Evolutionary conservation across 2,329 filamentous ascomycete genomes (phyloP), one percentile per base, ranked within the genome.

Genomic region (Alternaria triticina): DNA sequence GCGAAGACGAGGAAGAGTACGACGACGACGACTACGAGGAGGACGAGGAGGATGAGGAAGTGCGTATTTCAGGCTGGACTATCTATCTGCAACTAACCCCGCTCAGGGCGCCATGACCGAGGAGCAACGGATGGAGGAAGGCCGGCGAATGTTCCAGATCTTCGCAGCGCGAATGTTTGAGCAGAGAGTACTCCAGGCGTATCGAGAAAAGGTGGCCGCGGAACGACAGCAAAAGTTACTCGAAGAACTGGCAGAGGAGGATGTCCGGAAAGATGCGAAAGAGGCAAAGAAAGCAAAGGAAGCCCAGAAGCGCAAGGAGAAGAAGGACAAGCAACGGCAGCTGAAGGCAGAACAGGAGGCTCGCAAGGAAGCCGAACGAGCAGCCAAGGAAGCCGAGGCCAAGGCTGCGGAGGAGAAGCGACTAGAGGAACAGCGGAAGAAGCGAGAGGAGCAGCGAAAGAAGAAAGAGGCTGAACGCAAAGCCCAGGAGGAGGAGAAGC

Each of bases 131-230:
- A 98, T 99, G 96, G 94, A 98, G 80, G 96, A 99, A 84, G 96
- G 96, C 65, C 89, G 96, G 60, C 88, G 95, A 71, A 99, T 99
- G 96, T 99, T 99, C 79, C 96, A 99, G 80, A 98, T 99, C 79
- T 99, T 99, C 81, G 96, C 96, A 65, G 96, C 96, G 61, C 90
- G 96, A 67, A 99, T 99, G 96, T 99, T 99, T 80, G 96, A 99
- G 83, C 96, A 99, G 80, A 88, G 96, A 67, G 96, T 99, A 22
- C 86, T 99, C 62, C 95, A 92, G 45, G 96, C 96, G n/a, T 99
- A 99, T 82, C 92, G 94, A 79, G 95, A 98, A 82, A 97, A 97
- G 79, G 95, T 99, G 4, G 93, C 96, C 17, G 90, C 91, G 72
- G 95, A 99, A 82, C 92, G 96, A 27, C 95, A 97, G 77, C 87